Base-by-base conservation (phyloP, 176 grass and related monocot genomes). In the Rhipidocladum racemiflorum region DNA sequence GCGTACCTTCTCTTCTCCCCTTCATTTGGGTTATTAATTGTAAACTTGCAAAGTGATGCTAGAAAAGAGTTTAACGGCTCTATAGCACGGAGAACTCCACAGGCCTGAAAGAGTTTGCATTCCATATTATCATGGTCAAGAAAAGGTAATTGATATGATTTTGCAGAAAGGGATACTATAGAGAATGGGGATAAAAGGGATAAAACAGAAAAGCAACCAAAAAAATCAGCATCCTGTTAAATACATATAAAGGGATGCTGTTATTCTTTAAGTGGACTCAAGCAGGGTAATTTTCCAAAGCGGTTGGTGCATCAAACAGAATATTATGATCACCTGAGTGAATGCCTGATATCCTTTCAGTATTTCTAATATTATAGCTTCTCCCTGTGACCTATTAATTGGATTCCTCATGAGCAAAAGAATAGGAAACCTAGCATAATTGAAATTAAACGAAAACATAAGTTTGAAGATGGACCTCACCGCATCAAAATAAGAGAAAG, bases 301-400 rank as follows among this genome's bases (percentile, higher is more conserved):
- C 15, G 3, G 36, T 65, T 71, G 20, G 15, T 75, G 60, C 25
- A 89, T 44, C 75, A 60, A 65, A 80, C 43, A 20, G 27, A 75
- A 23, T 23, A 49, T 23, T 64, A 81, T 57, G 48, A 70, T 86
- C 61, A 98, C 95, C 90, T 98, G 95, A 77, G 95, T 93, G 72
- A 98, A 91, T 80, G 95, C 95, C 76, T 95, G 95, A 85, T 98
- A 98, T 64, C 95, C 95, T 93, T 98, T 98, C 53, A 98, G 87
- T 93, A 98, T 93, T 92, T 98, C 95, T 86, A 98, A 90, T 90
- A 98, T 98, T 88, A 95, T 95, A 72, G 95, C 95, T 84, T 98
- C 95, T 69, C 95, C 95, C 69, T 98, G 95, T 71, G 95, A 98
- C 85, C 95, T 98, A 85, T 60, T 74, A 88, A 82, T 87, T 62